Conservation (phyloP, 495 filamentous ascomycete species). For the Mycothermus thermophilus region DNA sequence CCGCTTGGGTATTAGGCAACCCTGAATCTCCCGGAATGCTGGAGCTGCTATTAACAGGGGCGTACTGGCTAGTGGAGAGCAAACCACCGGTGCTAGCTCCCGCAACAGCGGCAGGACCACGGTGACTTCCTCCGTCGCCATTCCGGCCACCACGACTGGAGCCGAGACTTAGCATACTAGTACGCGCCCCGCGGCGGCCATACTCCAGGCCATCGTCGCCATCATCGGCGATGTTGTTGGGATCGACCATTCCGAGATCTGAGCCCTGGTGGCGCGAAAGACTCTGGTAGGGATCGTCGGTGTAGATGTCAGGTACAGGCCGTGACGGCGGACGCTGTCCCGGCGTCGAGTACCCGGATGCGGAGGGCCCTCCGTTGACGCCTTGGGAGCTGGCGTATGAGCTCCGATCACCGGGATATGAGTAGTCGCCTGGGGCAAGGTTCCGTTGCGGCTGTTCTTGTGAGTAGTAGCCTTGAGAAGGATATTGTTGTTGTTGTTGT, state of each 20-base stretch:
- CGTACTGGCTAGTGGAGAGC: conserved; percentile 14
- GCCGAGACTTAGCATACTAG: conserved; percentile 41
- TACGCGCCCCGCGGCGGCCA: conserved; percentile 23
- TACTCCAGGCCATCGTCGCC: conserved; percentile 66
- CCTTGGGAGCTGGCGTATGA: conserved; percentile 14
- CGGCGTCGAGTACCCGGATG: conserved; percentile 12
- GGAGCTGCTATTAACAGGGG: conserved; percentile 21
- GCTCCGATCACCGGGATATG: conserved; percentile 2
- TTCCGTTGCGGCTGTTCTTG: too few species aligned
- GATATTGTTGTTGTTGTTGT: conserved; percentile 21
- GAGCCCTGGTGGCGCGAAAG: conserved; percentile 46
- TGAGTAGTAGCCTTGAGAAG: conserved; percentile 17
- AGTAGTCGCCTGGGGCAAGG: conserved; percentile 11
- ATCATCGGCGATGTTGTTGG: conserved; percentile 69
- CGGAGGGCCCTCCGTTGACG: conserved; percentile 6
- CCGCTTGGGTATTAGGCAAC: conserved; percentile 14
- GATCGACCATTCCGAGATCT: conserved; percentile 48
- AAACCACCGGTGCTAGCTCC: conserved; percentile 3
- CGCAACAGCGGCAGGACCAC: conserved; percentile 16
- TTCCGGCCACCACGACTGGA: conserved; percentile 22
- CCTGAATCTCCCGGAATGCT: conserved; percentile 10
- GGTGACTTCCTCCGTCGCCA: too few species aligned
- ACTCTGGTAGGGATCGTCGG: conserved; percentile 36
- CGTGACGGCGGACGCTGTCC: conserved; percentile 17
- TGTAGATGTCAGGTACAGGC: conserved; percentile 19